phyloP scores from a whole-genome alignment of 108 stramenopile species.

The Cyclotella atomus region DNA sequence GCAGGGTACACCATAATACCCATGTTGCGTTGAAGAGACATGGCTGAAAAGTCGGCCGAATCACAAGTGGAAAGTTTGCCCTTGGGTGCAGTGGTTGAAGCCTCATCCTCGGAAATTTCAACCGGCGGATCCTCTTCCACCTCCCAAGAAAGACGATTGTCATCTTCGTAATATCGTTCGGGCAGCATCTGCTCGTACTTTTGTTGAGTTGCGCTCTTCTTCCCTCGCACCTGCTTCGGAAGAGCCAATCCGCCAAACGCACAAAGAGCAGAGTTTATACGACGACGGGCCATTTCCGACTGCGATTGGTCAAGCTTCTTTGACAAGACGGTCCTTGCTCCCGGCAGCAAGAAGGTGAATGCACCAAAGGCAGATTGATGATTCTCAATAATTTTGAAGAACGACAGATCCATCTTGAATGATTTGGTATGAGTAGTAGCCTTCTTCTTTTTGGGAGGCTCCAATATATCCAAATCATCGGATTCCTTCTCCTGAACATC shows the following conservation, averaged over 20 bases:
- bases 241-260: slow-evolving; percentile 76
- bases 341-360: slow-evolving; percentile 75
- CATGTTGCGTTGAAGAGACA: slow-evolving; percentile 75
- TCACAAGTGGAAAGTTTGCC: slow-evolving; percentile 45
- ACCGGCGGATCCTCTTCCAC: slow-evolving; percentile 84
- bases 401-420: slow-evolving; percentile 44
- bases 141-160: slow-evolving; percentile 87
- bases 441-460: slow-evolving; percentile 12
- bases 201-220: slow-evolving; percentile 9
- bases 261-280: slow-evolving; percentile 75
- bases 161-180: slow-evolving; percentile 83
- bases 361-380: slow-evolving; percentile 50
- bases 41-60: slow-evolving; percentile 53
- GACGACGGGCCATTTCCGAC: slow-evolving; percentile 55
- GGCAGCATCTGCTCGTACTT: slow-evolving; percentile 72
- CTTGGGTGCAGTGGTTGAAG: neutral
- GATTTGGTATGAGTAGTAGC: neutral
- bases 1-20: slow-evolving; percentile 83
- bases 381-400: slow-evolving; percentile 57
- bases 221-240: neutral
- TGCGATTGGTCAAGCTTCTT: neutral
- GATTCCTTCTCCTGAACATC: neutral
- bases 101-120: slow-evolving; percentile 42
- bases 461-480: neutral
- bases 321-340: slow-evolving; percentile 43